phyloP scores from a whole-genome alignment of 2,329 filamentous ascomycete species.

The Colletotrichum abscissum region DNA sequence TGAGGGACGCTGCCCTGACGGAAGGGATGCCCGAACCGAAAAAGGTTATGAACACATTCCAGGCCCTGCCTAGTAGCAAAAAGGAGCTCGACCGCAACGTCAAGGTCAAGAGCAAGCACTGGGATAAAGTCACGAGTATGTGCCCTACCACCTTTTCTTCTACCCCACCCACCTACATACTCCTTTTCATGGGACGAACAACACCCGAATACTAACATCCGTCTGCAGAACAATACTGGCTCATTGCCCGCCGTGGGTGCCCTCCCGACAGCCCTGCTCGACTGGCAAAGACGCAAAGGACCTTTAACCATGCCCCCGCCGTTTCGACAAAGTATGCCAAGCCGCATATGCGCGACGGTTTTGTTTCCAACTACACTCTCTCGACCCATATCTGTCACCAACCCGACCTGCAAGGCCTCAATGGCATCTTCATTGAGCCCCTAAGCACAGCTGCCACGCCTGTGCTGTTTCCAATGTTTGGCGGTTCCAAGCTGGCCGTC shows the following conservation, averaged over 20 bases:
- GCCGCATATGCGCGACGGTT: constrained; percentile 66
- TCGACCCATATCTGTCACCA: constrained; percentile 74
- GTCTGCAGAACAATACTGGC: constrained; percentile 63
- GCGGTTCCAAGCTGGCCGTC: constrained; percentile 74
- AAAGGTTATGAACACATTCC: constrained; percentile 57
- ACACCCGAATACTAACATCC: neutral
- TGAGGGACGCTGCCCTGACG: constrained; percentile 63
- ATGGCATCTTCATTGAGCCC: constrained; percentile 73
- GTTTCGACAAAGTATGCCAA: constrained; percentile 58
- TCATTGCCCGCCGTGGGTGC: constrained; percentile 69
- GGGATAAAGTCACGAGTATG: constrained; percentile 62
- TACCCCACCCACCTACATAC: neutral
- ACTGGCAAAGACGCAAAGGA: constrained; percentile 50
- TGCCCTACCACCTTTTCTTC: neutral
- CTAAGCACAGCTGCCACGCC: constrained; percentile 67
- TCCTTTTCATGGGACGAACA: neutral
- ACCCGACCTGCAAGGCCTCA: constrained; percentile 70
- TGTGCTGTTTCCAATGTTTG: constrained; percentile 72
- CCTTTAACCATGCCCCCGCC: constrained; percentile 56
- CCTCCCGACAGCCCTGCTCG: constrained; percentile 71
- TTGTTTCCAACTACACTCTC: constrained; percentile 70
- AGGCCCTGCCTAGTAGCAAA: constrained; percentile 52
- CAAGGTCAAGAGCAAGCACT: constrained; percentile 54
- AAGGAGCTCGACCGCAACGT: constrained; percentile 47
- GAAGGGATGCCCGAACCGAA: constrained; percentile 55